Conservation (phyloP, 225 moss, liverwort and hornwort species). For the Straminergon stramineum region DNA sequence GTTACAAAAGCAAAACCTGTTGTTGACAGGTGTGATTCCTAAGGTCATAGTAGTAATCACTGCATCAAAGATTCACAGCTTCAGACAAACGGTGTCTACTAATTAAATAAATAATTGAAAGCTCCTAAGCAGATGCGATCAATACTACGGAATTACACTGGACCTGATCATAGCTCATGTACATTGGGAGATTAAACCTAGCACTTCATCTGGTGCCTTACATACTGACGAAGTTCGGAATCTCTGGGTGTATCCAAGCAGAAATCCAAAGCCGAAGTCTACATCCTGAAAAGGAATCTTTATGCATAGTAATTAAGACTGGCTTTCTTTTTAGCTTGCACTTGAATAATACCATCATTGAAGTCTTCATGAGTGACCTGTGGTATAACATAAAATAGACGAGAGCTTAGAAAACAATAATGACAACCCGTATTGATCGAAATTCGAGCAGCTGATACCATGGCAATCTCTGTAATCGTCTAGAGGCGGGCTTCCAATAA, state of each 20-base stretch:
- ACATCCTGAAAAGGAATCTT: background rate
- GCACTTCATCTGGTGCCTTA: background rate
- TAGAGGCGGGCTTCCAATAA: background rate
- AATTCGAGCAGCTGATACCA: background rate
- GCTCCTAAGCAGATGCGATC: background rate
- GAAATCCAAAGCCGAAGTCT: background rate
- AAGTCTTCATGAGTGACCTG: constrained; percentile 98
- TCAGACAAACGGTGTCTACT: background rate
- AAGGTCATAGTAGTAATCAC: background rate
- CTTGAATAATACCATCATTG: constrained; percentile 98
- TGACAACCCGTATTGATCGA: background rate
- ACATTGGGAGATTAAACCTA: background rate
- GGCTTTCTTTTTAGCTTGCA: constrained; percentile 98
- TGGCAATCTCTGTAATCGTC: background rate
- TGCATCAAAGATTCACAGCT: background rate
- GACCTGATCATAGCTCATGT: constrained; percentile 18
- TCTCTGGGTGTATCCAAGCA: background rate
- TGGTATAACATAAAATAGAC: background rate
- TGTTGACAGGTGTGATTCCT: background rate
- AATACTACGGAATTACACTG: background rate
- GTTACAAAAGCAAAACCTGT: background rate
- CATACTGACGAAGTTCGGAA: background rate
- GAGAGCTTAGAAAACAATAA: background rate
- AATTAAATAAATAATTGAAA: background rate
- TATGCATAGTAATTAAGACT: constrained; percentile 95